Conservation (phyloP, 1,284 basidiomycete species). For the Agroathelia rolfsii region DNA sequence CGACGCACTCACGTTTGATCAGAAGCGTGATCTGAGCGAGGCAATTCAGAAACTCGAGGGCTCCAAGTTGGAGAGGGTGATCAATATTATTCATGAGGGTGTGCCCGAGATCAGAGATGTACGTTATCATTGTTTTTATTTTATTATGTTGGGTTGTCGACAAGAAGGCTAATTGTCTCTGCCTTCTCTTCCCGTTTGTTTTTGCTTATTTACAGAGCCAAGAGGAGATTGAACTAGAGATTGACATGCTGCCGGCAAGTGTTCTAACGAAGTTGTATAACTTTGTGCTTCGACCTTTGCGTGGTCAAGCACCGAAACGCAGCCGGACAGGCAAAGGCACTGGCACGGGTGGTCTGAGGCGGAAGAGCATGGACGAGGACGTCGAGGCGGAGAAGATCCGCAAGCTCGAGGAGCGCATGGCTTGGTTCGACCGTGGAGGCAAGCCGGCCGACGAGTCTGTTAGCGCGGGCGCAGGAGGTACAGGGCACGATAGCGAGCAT, state of each 20-base stretch:
- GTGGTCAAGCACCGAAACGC: slow-evolving; percentile 50
- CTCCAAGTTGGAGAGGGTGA: slow-evolving; percentile 71
- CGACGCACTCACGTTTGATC: slow-evolving; percentile 74
- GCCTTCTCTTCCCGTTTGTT: slow-evolving; percentile 9
- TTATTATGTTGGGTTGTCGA: slow-evolving; percentile 1
- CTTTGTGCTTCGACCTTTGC: slow-evolving; percentile 75
- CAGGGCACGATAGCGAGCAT: slow-evolving; percentile 54
- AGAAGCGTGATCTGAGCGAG: slow-evolving; percentile 94
- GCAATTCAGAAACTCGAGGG: slow-evolving; percentile 79
- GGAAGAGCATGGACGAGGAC: slow-evolving; percentile 88
- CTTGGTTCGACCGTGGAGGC: slow-evolving; percentile 55
- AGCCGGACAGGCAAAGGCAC: slow-evolving; percentile 64
- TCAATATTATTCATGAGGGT: slow-evolving; percentile 86
- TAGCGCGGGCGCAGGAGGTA: slow-evolving; percentile 20
- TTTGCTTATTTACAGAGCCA: slow-evolving; percentile 50
- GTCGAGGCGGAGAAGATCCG: slow-evolving; percentile 85
- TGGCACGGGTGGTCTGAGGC: slow-evolving; percentile 77
- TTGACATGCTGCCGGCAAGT: slow-evolving; percentile 75
- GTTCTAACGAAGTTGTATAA: slow-evolving; percentile 90
- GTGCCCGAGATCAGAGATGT: slow-evolving; percentile 85
- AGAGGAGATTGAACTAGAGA: slow-evolving; percentile 95
- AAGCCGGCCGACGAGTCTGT: slow-evolving; percentile 24
- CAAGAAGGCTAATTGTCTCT: no score
- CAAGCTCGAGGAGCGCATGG: slow-evolving; percentile 74
- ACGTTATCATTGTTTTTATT: slow-evolving; percentile 26